A percentile compares a stretch with the other conserved stretches of the same genome.
These are phyloP conservation scores for Globisporangium carolinianum DNA, from an alignment of 352 stramenopile species.

Conservation along the genomic window DNA sequence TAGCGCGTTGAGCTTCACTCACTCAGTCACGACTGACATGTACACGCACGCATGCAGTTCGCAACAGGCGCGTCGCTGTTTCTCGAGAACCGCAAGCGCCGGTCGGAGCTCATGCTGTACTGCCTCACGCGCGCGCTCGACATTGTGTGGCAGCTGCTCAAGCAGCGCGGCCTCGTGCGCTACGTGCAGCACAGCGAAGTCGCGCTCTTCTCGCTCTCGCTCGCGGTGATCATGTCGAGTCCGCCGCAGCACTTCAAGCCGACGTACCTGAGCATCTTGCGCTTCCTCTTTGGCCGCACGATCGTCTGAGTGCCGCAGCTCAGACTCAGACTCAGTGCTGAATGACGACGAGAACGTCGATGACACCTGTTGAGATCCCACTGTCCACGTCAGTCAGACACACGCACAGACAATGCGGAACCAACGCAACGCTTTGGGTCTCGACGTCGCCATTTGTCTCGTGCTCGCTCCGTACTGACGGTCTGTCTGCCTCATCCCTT, in stretches of 20 bases:
- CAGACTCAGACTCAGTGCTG: no score
- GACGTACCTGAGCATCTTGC: conserved; percentile 73
- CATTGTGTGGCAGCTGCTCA: conserved; percentile 76
- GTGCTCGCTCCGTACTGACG: no score
- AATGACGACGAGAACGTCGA: no score
- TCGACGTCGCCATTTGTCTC: no score
- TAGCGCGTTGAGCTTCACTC: no score
- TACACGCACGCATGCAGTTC: conserved; percentile 22
- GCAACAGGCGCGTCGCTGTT: conserved; percentile 55
- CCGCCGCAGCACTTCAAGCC: conserved; percentile 79
- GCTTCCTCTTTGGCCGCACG: conserved; percentile 76
- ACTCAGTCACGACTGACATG: no score
- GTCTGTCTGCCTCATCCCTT: no score
- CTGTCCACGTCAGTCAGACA: no score
- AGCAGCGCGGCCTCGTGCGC: conserved; percentile 54
- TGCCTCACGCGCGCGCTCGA: conserved; percentile 65
- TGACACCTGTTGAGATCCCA: no score
- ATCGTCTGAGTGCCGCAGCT: conserved; percentile 39
- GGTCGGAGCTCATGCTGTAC: conserved; percentile 84
- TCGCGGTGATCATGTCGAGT: conserved; percentile 79
- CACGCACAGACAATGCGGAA: no score
- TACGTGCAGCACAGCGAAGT: conserved; percentile 76
- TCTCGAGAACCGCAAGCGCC: conserved; percentile 75
- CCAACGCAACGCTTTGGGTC: no score
- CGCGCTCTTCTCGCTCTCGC: conserved; percentile 77